A percentile compares a stretch with the other conserved stretches of the same genome.
Conservation (phyloP, 2,329 filamentous ascomycete genomes). For the Aspergillus brunneoviolaceus region DNA sequence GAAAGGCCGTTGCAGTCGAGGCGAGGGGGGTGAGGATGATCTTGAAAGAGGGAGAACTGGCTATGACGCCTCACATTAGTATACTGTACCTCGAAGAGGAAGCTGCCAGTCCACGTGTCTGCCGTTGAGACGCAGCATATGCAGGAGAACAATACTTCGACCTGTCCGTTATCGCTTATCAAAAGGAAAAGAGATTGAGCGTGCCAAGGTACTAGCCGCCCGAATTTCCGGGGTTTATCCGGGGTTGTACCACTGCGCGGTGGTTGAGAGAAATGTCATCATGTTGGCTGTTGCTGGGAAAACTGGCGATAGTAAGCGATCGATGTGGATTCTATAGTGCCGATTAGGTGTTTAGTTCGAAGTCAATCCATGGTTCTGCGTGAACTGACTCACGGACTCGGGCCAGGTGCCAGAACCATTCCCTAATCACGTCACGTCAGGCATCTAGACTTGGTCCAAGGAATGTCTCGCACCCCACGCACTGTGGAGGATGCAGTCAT, state of each 20-base stretch:
- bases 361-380: background rate
- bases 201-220: background rate
- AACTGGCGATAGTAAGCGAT: background rate
- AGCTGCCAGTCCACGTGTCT: background rate
- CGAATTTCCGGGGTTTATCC: background rate
- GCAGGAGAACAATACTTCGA: background rate
- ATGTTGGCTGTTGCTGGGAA: background rate
- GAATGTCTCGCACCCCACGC: background rate
- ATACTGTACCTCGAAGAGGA: no score
- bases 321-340: background rate
- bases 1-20: background rate
- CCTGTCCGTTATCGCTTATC: no score
- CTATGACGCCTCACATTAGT: background rate
- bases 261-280: background rate
- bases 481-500: background rate
- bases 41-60: background rate
- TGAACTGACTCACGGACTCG: background rate
- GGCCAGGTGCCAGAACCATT: background rate
- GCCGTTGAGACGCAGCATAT: background rate
- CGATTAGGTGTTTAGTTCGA: background rate
- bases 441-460: background rate
- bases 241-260: background rate
- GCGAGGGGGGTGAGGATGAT: background rate
- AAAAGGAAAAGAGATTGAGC: background rate
- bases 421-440: background rate